Evolutionary conservation across 1,139 yeast genomes (phyloP).

Genomic region (Pichia sp.): DNA sequence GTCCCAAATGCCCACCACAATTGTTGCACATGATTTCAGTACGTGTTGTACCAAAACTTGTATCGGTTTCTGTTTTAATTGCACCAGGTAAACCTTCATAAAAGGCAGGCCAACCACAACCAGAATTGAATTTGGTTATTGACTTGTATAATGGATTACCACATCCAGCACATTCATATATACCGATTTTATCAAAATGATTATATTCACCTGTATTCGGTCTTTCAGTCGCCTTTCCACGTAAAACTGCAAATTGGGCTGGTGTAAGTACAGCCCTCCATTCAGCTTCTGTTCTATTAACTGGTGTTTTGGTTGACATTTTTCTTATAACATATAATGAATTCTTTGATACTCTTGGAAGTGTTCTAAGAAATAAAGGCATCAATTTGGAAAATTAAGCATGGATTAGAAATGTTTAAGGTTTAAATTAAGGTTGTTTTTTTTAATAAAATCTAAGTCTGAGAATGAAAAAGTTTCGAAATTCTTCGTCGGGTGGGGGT

Average conservation of each 20-base stretch:
- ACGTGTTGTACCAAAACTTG: slow-evolving; percentile 64
- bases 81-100: slow-evolving; percentile 84
- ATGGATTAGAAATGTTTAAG: too few species aligned
- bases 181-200: slow-evolving; percentile 46
- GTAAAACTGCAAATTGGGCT: slow-evolving; percentile 69
- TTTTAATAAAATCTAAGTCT: too few species aligned
- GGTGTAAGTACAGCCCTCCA: slow-evolving; percentile 81
- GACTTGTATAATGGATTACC: slow-evolving; percentile 71
- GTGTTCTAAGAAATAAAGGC: background rate
- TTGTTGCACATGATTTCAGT: slow-evolving; percentile 81
- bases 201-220: slow-evolving; percentile 73
- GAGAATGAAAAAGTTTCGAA: too few species aligned
- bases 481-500: background rate
- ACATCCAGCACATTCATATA: slow-evolving; percentile 83
- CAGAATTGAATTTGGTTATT: slow-evolving; percentile 74
- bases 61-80: slow-evolving; percentile 54
- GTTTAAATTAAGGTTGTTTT: too few species aligned
- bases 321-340: background rate
- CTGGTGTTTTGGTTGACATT: background rate
- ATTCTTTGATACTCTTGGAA: background rate
- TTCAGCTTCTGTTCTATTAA: slow-evolving; percentile 39
- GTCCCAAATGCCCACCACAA: slow-evolving; percentile 96
- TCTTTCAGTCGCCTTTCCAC: slow-evolving; percentile 78
- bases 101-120: slow-evolving; percentile 98
- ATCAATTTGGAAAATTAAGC: background rate